A percentile compares a stretch with the other conserved stretches of the same genome.
Conservation (phyloP, 2,329 filamentous ascomycete species). For the Didymella exigua region DNA sequence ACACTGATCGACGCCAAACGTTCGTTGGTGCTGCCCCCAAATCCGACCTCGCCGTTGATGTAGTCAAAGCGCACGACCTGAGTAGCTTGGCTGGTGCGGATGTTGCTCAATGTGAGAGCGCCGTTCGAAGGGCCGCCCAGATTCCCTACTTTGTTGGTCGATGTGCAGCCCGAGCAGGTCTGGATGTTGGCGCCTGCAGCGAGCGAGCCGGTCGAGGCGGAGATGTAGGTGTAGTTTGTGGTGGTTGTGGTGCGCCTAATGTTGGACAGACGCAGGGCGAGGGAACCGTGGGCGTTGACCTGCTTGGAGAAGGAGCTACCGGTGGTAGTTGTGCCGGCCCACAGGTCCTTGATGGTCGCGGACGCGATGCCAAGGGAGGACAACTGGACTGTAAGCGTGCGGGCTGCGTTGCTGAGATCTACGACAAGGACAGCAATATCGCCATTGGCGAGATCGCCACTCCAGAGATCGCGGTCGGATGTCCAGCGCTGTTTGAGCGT, state of each 20-base stretch:
- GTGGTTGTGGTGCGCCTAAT: conserved; percentile 17
- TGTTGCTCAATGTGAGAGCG: conserved; percentile 23
- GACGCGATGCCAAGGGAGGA: conserved; percentile 22
- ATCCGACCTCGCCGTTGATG: conserved; percentile 26
- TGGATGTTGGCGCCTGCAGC: conserved; percentile 21
- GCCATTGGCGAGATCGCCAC: conserved; percentile 27
- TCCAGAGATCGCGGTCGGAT: conserved; percentile 25
- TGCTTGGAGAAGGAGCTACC: conserved; percentile 23
- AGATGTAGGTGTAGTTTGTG: conserved; percentile 23
- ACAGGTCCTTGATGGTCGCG: conserved; percentile 27
- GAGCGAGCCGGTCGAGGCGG: conserved; percentile 24
- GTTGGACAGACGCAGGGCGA: conserved; percentile 25
- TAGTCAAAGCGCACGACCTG: conserved; percentile 27
- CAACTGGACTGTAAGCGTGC: conserved; percentile 21
- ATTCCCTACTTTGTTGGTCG: conserved; percentile 26
- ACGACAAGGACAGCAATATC: conserved; percentile 27
- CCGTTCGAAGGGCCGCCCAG: conserved; percentile 23
- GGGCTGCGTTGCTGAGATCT: conserved; percentile 24
- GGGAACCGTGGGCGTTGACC: conserved; percentile 25
- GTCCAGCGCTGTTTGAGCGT: conserved; percentile 28
- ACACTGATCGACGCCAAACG: conserved; percentile 26
- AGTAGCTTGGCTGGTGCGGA: conserved; percentile 23
- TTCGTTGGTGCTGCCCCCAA: conserved; percentile 27
- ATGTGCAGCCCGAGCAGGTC: conserved; percentile 24
- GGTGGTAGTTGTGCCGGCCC: conserved; percentile 19